Base-by-base conservation (phyloP, 331 rosid species). In the Pyracantha coccinea region DNA sequence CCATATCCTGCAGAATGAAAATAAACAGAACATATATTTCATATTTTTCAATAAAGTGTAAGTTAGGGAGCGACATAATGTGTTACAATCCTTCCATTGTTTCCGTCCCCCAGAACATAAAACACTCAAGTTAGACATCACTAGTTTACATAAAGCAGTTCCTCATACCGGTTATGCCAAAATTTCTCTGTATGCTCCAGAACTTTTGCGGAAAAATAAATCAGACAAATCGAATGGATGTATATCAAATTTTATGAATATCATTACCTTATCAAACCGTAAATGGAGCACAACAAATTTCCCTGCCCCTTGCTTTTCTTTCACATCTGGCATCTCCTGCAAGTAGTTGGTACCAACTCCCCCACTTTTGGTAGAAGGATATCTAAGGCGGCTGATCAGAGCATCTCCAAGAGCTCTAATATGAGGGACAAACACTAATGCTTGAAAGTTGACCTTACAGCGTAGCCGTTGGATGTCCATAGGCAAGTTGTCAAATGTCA, bases 361-460 rank as follows among this genome's bases (percentile, higher is more conserved):
- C 67, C 68, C 86, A 35, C 72, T 71, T 69, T 68, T 76, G 32
- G 28, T 71, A 33, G 80, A 82, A 79, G 93, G 90, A 77, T 85
- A 66, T 60, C 89, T 85, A 63, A 93, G 93, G 9, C 96, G 97
- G 78, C 75, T 86, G 69, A 93, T 71, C 45, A 93, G 90, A 68
- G 96, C 86, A 83, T 89, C 93, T 63, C 98, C 98, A 55, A 93
- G 92, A 63, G 87, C 76, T 83, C 92, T 85, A 68, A 93, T 80
- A 66, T 89, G 92, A 45, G 97, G 97, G 84, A 93, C 98, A 76
- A 93, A 93, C 63, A 20, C 83, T 75, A 93, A 83, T 67, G 96
- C 98, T 80, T 93, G 79, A 73, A 91, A 93, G 89, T 93, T 93
- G 78, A 93, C 97, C 80, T 91, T 93, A 78, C 92, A 86, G 16